Evolutionary conservation across 345 rosid species (phyloP).

Genomic region (Turnera subulata): DNA sequence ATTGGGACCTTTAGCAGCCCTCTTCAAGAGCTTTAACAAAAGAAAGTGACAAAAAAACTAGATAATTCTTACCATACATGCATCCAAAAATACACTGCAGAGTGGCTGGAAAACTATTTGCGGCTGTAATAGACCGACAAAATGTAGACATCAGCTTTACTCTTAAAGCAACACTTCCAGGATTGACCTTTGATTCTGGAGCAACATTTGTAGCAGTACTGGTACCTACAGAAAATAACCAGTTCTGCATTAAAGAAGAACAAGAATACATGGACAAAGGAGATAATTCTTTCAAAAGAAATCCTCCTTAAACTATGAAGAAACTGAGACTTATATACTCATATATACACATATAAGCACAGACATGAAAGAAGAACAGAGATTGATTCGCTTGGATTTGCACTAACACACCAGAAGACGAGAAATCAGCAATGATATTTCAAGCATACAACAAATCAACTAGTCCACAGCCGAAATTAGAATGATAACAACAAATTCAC

Average conservation of each 20-base stretch:
- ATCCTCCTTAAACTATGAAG: too few relatives aligned
- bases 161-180: slow-evolving; percentile 69
- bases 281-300: background rate
- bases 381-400: background rate
- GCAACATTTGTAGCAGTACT: slow-evolving; percentile 50
- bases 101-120: slow-evolving; percentile 87
- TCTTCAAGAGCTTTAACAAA: background rate
- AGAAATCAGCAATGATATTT: background rate
- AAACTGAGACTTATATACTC: background rate
- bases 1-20: background rate
- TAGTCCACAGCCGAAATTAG: background rate
- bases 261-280: background rate
- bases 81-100: slow-evolving; percentile 96
- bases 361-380: background rate
- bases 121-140: slow-evolving; percentile 77
- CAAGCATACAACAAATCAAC: background rate
- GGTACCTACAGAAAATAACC: slow-evolving; percentile 49
- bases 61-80: slow-evolving; percentile 60
- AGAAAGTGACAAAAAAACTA: background rate
- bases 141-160: slow-evolving; percentile 69
- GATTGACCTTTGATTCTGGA: slow-evolving; percentile 58
- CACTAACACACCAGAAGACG: background rate
- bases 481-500: too few relatives aligned
- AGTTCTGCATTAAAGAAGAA: background rate
- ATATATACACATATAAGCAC: background rate